These are phyloP conservation scores for Scolecobasidium constrictum DNA, from an alignment of 2,329 filamentous ascomycete genomes.

Conservation along the genomic window DNA sequence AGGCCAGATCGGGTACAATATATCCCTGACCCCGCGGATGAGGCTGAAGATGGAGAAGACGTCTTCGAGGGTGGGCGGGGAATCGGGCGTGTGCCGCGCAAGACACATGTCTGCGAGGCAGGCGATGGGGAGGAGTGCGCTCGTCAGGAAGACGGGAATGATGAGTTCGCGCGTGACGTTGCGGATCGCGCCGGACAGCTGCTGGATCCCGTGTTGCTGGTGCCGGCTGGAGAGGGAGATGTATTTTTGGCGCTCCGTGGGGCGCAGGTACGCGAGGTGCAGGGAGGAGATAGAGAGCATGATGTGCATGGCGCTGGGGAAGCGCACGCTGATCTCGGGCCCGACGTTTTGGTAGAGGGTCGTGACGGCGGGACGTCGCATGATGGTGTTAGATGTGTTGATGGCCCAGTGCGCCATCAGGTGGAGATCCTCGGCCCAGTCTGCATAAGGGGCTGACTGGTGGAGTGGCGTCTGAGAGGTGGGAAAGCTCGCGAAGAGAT, in stretches of 20 bases:
- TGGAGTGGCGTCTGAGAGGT: not conserved
- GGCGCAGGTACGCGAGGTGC: conserved; percentile 1
- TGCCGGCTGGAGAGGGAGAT: not conserved
- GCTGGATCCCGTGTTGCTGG: not conserved
- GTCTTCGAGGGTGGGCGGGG: conserved; percentile 1
- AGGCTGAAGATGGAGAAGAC: conserved; percentile 2
- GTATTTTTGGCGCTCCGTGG: conserved; percentile 1
- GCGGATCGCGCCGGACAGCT: not conserved
- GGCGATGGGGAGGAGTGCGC: not conserved
- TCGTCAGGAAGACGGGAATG: not conserved
- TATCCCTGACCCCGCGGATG: conserved; percentile 1
- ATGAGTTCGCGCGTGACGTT: not conserved
- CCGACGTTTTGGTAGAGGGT: not conserved
- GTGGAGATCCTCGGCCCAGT: conserved; percentile 1
- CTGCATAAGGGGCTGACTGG: not conserved
- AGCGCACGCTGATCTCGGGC: not conserved
- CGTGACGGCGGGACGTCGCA: not conserved
- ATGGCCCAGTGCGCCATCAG: conserved; percentile 2
- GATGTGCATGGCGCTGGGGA: not conserved
- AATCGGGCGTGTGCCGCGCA: not conserved
- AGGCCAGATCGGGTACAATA: not conserved
- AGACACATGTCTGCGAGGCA: not conserved
- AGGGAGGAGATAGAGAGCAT: conserved; percentile 1
- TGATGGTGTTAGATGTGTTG: not conserved
- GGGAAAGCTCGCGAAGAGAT: not conserved